Percentiles rank a stretch among this genome's conserved stretches.
Conservation (phyloP, 257 asterid species). For the Nemophila menziesii region DNA sequence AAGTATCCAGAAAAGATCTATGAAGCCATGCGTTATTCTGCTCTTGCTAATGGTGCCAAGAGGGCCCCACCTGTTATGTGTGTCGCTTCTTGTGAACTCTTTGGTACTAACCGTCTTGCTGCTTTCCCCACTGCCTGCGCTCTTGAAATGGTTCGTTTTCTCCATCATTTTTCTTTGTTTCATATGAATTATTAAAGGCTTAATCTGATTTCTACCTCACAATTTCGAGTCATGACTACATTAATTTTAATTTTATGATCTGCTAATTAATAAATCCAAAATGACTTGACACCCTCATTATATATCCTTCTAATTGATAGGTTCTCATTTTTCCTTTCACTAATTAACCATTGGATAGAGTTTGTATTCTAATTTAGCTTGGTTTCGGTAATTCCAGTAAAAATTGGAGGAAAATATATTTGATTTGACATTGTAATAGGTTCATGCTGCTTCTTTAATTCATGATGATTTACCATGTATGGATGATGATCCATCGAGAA, state of each 20-base stretch:
- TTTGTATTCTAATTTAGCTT: background rate
- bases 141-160: constrained; percentile 70
- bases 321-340: too few relatives aligned
- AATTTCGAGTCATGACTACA: too few relatives aligned
- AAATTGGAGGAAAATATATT: background rate
- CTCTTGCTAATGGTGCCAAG: constrained; percentile 77
- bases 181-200: background rate
- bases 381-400: background rate
- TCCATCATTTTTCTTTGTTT: background rate
- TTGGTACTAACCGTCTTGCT: constrained; percentile 69
- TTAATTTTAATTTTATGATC: too few relatives aligned
- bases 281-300: too few relatives aligned
- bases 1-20: constrained; percentile 85
- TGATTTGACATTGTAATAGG: constrained; percentile 25
- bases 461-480: constrained; percentile 97
- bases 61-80: constrained; percentile 96
- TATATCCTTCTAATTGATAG: too few relatives aligned
- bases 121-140: constrained; percentile 99
- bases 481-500: constrained; percentile 90
- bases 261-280: too few relatives aligned
- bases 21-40: constrained; percentile 94
- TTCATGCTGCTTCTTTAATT: constrained; percentile 87
- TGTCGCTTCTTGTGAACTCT: constrained; percentile 84
- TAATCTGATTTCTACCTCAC: too few relatives aligned
- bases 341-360: too few relatives aligned